These are phyloP conservation scores for Rosellinia necatrix DNA, from an alignment of 2,329 filamentous ascomycete species.

Conservation along the genomic window DNA sequence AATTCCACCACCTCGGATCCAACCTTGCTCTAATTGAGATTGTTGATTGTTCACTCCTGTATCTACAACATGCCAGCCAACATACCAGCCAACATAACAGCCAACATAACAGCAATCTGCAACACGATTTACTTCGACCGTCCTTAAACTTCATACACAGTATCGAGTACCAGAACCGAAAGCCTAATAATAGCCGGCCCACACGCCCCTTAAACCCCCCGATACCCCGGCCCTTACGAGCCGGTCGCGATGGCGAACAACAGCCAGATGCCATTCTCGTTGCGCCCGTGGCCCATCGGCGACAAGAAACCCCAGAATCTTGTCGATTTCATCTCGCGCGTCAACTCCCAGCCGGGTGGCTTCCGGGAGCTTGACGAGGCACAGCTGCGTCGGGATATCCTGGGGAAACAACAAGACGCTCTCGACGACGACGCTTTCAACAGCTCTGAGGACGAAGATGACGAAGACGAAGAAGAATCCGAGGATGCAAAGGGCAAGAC, in stretches of 20 bases:
- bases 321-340: slow-evolving; percentile 76
- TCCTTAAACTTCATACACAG: too few relatives aligned
- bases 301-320: slow-evolving; percentile 65
- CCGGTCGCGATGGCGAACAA: slow-evolving; percentile 30
- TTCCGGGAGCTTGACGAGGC: slow-evolving; percentile 81
- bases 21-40: too few relatives aligned
- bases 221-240: not conserved
- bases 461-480: slow-evolving; percentile 44
- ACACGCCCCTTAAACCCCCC: too few relatives aligned
- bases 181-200: too few relatives aligned
- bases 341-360: slow-evolving; percentile 77
- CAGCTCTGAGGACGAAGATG: slow-evolving; percentile 51
- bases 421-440: slow-evolving; percentile 50
- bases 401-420: slow-evolving; percentile 46
- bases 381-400: slow-evolving; percentile 71
- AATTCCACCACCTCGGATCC: too few relatives aligned
- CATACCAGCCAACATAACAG: too few relatives aligned
- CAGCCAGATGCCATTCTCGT: slow-evolving; percentile 52
- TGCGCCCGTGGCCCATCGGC: slow-evolving; percentile 66
- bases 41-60: too few relatives aligned
- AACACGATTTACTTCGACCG: too few relatives aligned
- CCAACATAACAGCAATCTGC: too few relatives aligned
- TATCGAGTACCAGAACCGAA: too few relatives aligned
- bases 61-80: too few relatives aligned
- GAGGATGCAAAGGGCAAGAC: slow-evolving; percentile 44